Evolutionary conservation across 805 yeast species (phyloP).

Genomic region (Suhomyces sp.): DNA sequence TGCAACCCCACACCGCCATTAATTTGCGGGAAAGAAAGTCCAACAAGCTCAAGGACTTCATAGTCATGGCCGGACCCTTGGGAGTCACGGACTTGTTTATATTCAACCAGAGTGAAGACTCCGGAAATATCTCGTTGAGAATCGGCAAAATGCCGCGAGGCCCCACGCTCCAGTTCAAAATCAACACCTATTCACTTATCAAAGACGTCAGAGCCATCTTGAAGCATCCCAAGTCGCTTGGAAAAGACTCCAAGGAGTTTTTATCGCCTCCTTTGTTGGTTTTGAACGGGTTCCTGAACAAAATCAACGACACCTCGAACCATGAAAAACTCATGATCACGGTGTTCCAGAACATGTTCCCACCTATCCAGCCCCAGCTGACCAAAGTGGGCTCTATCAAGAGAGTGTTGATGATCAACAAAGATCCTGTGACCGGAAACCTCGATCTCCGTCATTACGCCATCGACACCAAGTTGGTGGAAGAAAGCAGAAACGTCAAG

Average conservation of each 20-base stretch:
- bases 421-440: slow-evolving; percentile 63
- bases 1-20: slow-evolving; percentile 97
- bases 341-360: slow-evolving; percentile 92
- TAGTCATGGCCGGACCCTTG: slow-evolving; percentile 98
- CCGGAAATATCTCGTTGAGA: slow-evolving; percentile 80
- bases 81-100: slow-evolving; percentile 87
- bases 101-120: slow-evolving; percentile 73
- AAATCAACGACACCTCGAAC: slow-evolving; percentile 58
- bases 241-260: slow-evolving; percentile 61
- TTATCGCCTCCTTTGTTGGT: slow-evolving; percentile 85
- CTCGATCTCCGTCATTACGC: slow-evolving; percentile 88
- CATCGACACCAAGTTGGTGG: slow-evolving; percentile 82
- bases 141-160: slow-evolving; percentile 89
- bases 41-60: slow-evolving; percentile 84
- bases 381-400: slow-evolving; percentile 73
- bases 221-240: slow-evolving; percentile 74
- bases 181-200: slow-evolving; percentile 71
- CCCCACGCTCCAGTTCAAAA: slow-evolving; percentile 84
- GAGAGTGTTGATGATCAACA: slow-evolving; percentile 81
- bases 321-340: slow-evolving; percentile 83
- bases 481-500: slow-evolving; percentile 69
- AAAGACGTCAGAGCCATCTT: slow-evolving; percentile 73
- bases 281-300: slow-evolving; percentile 76
- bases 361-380: slow-evolving; percentile 84
- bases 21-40: slow-evolving; percentile 81